Percentiles rank a stretch among this genome's conserved stretches.
Conservation (phyloP, 495 filamentous ascomycete species). For the Bathelium albidoporum region DNA sequence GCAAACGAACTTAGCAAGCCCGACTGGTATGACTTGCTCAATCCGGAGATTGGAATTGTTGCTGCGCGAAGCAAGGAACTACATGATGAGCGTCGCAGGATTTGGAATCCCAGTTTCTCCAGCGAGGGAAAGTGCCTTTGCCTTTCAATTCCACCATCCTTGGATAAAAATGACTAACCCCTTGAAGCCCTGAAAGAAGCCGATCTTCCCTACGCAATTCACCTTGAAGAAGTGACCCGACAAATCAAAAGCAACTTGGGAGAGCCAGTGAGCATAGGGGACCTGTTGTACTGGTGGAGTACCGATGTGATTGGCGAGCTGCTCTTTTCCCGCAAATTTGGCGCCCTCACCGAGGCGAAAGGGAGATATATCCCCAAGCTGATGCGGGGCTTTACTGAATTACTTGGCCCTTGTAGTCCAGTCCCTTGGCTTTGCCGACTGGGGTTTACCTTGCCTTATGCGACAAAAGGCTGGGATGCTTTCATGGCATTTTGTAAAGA, state of each 20-base stretch:
- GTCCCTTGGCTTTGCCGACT: background rate
- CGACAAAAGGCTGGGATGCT: background rate
- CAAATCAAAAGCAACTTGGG: background rate
- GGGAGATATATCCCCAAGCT: background rate
- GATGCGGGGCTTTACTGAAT: background rate
- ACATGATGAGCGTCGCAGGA: constrained; percentile 6
- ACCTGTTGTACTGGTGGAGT: background rate
- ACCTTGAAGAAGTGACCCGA: background rate
- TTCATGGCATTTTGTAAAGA: background rate
- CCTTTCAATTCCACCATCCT: background rate
- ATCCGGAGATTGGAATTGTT: background rate
- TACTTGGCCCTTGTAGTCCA: background rate
- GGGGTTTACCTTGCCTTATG: background rate
- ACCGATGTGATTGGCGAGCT: background rate
- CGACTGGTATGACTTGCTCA: background rate
- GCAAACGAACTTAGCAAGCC: background rate
- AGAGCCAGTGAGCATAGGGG: background rate
- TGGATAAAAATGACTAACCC: background rate
- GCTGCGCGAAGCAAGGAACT: constrained; percentile 18
- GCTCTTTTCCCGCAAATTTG: background rate
- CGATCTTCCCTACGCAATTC: background rate
- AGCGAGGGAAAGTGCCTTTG: background rate
- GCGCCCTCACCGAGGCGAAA: background rate
- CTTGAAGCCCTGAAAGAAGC: background rate
- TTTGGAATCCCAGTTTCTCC: background rate